phyloP scores from a whole-genome alignment of 345 rosid genomes.

The Citrus trifoliata region DNA sequence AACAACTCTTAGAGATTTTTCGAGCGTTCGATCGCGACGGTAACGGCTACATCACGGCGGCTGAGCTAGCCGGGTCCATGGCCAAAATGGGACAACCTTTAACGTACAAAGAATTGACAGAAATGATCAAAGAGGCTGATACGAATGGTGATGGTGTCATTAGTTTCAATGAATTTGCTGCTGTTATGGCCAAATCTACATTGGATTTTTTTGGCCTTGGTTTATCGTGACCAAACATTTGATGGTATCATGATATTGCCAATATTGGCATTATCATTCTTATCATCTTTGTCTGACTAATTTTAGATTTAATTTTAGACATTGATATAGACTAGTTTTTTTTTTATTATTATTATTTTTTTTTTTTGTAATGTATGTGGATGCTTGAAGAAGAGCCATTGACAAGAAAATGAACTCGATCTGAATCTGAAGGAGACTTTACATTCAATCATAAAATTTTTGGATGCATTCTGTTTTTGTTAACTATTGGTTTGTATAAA shows the following conservation, averaged over 20 bases:
- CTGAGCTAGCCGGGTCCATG: constrained; percentile 79
- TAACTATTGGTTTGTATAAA: neutral
- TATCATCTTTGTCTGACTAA: neutral
- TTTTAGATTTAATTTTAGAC: constrained; percentile 4
- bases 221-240: constrained; percentile 16
- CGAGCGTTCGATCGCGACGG: constrained; percentile 73
- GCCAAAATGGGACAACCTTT: constrained; percentile 89
- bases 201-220: constrained; percentile 45
- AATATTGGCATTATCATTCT: neutral
- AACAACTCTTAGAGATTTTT: constrained; percentile 56
- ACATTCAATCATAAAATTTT: neutral
- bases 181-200: constrained; percentile 71
- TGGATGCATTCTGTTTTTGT: neutral
- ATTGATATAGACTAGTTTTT: constrained; percentile 5
- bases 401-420: neutral
- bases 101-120: constrained; percentile 62
- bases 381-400: neutral
- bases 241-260: neutral
- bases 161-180: constrained; percentile 68
- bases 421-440: neutral
- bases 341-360: neutral
- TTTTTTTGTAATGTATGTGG: neutral
- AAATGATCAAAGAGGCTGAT: constrained; percentile 82
- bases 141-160: constrained; percentile 77
- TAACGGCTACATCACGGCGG: constrained; percentile 72